Evolutionary conservation across 2,329 filamentous ascomycete genomes (phyloP).

Genomic region (Gyromitra esculenta): DNA sequence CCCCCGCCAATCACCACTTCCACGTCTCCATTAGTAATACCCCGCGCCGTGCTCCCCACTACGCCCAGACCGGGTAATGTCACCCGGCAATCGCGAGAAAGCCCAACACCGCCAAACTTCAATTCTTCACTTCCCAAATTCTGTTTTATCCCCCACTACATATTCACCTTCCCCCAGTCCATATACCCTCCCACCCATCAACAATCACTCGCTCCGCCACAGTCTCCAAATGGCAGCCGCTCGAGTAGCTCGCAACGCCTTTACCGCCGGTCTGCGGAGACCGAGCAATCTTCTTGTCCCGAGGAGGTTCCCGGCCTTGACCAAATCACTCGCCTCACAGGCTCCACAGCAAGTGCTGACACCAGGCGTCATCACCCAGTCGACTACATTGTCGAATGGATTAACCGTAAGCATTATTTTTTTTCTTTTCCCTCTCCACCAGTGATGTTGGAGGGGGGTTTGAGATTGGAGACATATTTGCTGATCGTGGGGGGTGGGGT

Average conservation of each 20-base stretch:
- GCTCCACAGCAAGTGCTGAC: conserved; percentile 62
- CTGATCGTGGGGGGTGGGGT: conserved; percentile 49
- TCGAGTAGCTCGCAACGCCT: conserved; percentile 56
- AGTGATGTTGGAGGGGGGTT: not conserved
- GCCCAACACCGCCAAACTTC: conserved; percentile 21
- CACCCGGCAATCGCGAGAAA: conserved; percentile 39
- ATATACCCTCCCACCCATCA: not conserved
- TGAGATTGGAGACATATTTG: conserved; percentile 12
- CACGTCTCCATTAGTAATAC: conserved; percentile 36
- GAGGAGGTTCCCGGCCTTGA: conserved; percentile 55
- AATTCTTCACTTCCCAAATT: conserved; percentile 8
- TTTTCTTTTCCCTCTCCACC: conserved; percentile 22
- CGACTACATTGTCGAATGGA: conserved; percentile 95
- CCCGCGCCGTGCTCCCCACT: conserved; percentile 40
- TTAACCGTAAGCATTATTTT: conserved; percentile 75
- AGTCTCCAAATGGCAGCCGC: conserved; percentile 57
- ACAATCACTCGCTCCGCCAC: conserved; percentile 22
- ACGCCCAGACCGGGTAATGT: conserved; percentile 40
- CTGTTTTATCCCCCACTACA: conserved; percentile 29
- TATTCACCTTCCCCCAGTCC: not conserved
- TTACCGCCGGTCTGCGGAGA: conserved; percentile 55
- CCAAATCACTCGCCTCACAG: conserved; percentile 56
- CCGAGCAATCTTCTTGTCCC: conserved; percentile 47
- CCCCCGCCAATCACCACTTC: not conserved
- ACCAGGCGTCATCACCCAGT: conserved; percentile 83